phyloP scores from a whole-genome alignment of 2,329 filamentous ascomycete species.

The Sporothrix dimorphospora region DNA sequence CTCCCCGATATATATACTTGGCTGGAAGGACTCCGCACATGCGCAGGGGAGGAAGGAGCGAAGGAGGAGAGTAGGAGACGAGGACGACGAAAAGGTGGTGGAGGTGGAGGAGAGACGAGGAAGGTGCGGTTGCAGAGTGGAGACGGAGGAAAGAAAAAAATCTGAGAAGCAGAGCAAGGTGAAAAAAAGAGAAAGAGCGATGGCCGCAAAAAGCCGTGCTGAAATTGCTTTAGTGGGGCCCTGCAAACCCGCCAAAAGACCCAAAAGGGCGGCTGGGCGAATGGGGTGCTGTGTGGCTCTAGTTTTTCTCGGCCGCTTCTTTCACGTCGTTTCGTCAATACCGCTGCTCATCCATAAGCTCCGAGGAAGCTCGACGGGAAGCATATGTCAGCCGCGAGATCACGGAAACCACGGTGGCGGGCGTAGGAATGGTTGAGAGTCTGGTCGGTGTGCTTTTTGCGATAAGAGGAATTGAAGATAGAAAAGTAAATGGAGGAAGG shows the following conservation, averaged over 20 bases:
- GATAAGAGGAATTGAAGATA: background rate
- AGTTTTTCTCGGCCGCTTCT: background rate
- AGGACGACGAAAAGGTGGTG: background rate
- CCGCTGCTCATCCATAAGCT: background rate
- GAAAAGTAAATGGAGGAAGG: slow-evolving; percentile 21
- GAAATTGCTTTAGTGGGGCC: slow-evolving; percentile 21
- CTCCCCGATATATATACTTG: slow-evolving; percentile 13
- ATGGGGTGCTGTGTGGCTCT: background rate
- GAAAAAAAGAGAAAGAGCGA: slow-evolving; percentile 8
- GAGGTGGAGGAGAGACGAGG: background rate
- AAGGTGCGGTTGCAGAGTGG: slow-evolving; percentile 26
- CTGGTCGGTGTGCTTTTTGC: background rate
- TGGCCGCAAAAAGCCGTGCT: slow-evolving; percentile 36
- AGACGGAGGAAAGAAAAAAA: slow-evolving; percentile 25
- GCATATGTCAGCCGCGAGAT: background rate
- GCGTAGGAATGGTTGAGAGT: background rate
- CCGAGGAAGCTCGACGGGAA: background rate
- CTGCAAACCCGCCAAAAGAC: background rate
- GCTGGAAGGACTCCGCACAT: slow-evolving; percentile 6
- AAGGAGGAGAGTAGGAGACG: background rate
- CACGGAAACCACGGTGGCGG: background rate
- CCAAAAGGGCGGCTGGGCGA: slow-evolving; percentile 13
- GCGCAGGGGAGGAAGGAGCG: background rate
- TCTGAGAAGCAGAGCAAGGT: slow-evolving; percentile 5
- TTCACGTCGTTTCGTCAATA: background rate